Percentiles rank a stretch among this genome's conserved stretches.
phyloP scores from a whole-genome alignment of 805 yeast genomes.

The Pichia deserticola region DNA sequence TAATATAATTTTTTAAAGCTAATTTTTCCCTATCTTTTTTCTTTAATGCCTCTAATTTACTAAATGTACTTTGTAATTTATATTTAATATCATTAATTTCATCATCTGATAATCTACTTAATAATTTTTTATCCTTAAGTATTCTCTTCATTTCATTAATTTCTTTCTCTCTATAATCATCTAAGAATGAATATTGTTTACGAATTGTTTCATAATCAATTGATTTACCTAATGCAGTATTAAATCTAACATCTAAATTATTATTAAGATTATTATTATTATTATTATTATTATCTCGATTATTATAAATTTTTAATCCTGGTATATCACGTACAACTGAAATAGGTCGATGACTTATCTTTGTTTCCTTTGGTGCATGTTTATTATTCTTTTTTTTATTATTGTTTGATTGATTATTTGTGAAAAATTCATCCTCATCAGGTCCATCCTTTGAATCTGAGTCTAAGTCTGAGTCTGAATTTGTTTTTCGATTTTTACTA shows the following conservation, averaged over 20 bases:
- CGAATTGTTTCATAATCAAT: conserved; percentile 64
- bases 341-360: conserved; percentile 60
- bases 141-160: conserved; percentile 49
- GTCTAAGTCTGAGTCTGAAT: too few relatives aligned
- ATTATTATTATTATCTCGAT: conserved; percentile 1
- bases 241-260: conserved; percentile 77
- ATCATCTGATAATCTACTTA: conserved; percentile 31
- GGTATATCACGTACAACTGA: conserved; percentile 67
- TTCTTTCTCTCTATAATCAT: conserved; percentile 76
- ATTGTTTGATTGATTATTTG: neutral
- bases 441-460: neutral
- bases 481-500: too few relatives aligned
- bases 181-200: conserved; percentile 75
- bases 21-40: conserved; percentile 68
- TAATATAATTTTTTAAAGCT: conserved; percentile 47
- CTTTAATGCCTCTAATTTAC: conserved; percentile 59
- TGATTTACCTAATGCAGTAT: conserved; percentile 71
- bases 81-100: conserved; percentile 50
- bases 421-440: conserved; percentile 29
- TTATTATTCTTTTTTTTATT: conserved; percentile 45
- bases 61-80: conserved; percentile 54
- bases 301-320: conserved; percentile 38
- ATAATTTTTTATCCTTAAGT: conserved; percentile 46
- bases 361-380: conserved; percentile 82
- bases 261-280: conserved; percentile 2